Evolutionary conservation across 352 stramenopile species (phyloP), one percentile per base, ranked within the genome.

Genomic region (Plasmopara halstedii): DNA sequence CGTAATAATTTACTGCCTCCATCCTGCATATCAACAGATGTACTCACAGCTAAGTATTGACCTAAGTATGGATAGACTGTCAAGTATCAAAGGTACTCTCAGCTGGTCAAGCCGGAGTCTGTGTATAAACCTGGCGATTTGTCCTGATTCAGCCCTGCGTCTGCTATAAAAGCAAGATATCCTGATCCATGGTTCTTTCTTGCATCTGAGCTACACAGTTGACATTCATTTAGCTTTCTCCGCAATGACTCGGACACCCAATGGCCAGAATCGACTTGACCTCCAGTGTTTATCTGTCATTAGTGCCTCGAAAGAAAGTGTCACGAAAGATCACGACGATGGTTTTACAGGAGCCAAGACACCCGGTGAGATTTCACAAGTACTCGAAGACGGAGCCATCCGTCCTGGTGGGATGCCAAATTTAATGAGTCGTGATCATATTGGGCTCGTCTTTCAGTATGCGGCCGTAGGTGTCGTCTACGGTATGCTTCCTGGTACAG

Each of bases 381-480:
- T 46, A 10, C 50, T 71, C 17, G 62, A 81, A 22, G 65, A 41
- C 15, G 68, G 66, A 15, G 68, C 64, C 9, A 26, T 74, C 3
- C 66, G 61, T 48, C 47, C 51, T 19, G 62, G 61, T 43, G 67
- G 61, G 18, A 56, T 50, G 42, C 62, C 67, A 3, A 54, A 67
- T 15, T 44, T 78, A 22, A 54, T 46, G 15, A 67, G 61, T 42
- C 52, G 41, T 9, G 64, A 78, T 31, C 51, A 71, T 39, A 62
- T 79, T 33, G 67, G 64, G 29, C 56, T 83, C 5, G 26, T 79
- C 6, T 60, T 59, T 32, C 70, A 83, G 52, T 82, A 82, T 36
- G 67, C 69, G 6, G 65, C 60, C 3, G 64, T 78, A 7, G 66
- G 69, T 36, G 42, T 78, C 13, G 53, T 79, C 19, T 72, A 75